These are phyloP conservation scores for Wickerhamomyces silvicola DNA, from an alignment of 805 yeast genomes.

Conservation along the genomic window DNA sequence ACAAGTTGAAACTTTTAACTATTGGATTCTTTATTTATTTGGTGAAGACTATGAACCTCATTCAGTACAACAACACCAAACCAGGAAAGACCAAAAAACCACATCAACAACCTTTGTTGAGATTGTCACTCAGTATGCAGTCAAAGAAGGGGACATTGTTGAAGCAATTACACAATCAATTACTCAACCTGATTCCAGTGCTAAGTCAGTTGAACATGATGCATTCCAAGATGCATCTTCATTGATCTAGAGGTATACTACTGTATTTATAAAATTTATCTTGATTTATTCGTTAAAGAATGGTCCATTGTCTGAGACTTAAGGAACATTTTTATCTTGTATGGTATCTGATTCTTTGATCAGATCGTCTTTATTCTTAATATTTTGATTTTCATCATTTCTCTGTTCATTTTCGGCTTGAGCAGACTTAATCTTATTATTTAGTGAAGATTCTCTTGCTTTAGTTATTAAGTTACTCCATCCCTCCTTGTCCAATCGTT, in stretches of 20 bases:
- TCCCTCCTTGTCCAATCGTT: slow-evolving; percentile 11
- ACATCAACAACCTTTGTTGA: slow-evolving; percentile 1
- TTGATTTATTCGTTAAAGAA: too few relatives aligned
- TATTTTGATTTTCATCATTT: slow-evolving; percentile 2
- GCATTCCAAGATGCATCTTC: not conserved
- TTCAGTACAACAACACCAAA: not conserved
- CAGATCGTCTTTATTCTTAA: not conserved
- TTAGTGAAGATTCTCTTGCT: slow-evolving; percentile 7
- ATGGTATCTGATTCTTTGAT: too few relatives aligned
- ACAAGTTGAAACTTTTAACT: slow-evolving; percentile 10
- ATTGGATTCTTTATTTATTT: slow-evolving; percentile 7
- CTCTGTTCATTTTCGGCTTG: not conserved
- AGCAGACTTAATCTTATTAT: too few relatives aligned
- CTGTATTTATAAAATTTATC: too few relatives aligned
- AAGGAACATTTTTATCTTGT: not conserved
- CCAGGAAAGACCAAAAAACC: too few relatives aligned
- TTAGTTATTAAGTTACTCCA: slow-evolving; percentile 17
- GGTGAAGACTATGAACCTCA: slow-evolving; percentile 6
- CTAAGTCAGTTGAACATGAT: not conserved
- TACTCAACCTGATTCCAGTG: too few relatives aligned
- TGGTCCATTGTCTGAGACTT: not conserved
- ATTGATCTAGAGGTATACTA: too few relatives aligned
- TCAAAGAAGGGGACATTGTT: slow-evolving; percentile 20
- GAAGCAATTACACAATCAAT: not conserved
- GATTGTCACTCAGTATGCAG: slow-evolving; percentile 8